Evolutionary conservation across 495 filamentous ascomycete genomes (phyloP).

Genomic region (Pseudevernia furfuracea): DNA sequence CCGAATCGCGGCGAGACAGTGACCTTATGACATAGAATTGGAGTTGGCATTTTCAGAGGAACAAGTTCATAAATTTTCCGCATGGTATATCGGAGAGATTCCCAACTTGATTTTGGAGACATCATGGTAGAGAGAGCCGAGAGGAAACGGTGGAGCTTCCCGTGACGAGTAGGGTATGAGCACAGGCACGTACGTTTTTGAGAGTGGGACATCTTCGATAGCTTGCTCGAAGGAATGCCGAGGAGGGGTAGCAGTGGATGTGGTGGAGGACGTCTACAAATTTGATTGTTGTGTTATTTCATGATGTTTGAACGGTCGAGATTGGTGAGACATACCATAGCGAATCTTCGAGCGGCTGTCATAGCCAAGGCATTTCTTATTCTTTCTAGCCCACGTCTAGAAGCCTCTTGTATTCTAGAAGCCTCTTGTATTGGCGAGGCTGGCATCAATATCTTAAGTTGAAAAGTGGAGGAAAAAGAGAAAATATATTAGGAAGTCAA

Average conservation of each 20-base stretch:
- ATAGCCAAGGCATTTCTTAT: slow-evolving; percentile 4
- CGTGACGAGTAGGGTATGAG: slow-evolving; percentile 12
- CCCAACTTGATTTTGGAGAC: slow-evolving; percentile 87
- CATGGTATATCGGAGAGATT: slow-evolving; percentile 98
- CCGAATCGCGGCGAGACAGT: neutral
- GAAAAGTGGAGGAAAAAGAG: neutral
- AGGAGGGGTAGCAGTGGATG: slow-evolving; percentile 59
- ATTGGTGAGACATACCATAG: slow-evolving; percentile 12
- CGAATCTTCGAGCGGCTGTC: neutral
- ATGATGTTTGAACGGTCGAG: neutral
- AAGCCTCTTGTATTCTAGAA: neutral
- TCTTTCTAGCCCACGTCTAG: neutral
- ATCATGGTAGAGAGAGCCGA: slow-evolving; percentile 52
- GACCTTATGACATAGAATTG: neutral
- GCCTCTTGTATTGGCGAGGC: neutral
- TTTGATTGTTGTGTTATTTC: neutral
- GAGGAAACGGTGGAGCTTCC: neutral
- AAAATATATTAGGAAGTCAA: no score
- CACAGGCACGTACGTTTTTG: slow-evolving; percentile 66
- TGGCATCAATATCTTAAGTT: neutral
- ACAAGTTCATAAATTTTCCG: slow-evolving; percentile 81
- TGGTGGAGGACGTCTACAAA: slow-evolving; percentile 52
- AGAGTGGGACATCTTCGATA: slow-evolving; percentile 76
- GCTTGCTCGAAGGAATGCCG: slow-evolving; percentile 69
- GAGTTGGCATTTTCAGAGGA: slow-evolving; percentile 5